These are phyloP conservation scores for Avena insularis DNA, from an alignment of 176 grass and related monocot genomes.

Conservation along the genomic window DNA sequence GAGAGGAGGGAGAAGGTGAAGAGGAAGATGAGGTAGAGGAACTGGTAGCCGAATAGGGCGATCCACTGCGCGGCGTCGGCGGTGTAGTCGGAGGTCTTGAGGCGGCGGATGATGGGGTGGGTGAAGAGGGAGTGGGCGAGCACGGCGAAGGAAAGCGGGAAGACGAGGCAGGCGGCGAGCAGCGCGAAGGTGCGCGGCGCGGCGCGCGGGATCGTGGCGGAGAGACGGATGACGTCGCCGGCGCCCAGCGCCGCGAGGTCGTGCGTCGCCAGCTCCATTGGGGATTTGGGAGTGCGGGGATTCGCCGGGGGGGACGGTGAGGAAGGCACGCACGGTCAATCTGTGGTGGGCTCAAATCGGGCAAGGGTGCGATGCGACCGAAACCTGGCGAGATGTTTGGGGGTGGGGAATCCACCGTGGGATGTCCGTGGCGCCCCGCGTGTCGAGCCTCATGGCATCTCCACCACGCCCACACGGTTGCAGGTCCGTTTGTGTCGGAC, in stretches of 20 bases:
- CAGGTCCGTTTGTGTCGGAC: too few relatives aligned
- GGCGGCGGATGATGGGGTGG: conserved; percentile 76
- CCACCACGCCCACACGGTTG: too few relatives aligned
- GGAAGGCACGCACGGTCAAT: background rate
- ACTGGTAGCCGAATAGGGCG: conserved; percentile 74
- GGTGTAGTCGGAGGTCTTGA: conserved; percentile 36
- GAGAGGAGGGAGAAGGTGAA: conserved; percentile 97
- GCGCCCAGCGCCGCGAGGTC: conserved; percentile 69
- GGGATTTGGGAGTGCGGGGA: background rate
- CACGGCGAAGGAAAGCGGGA: conserved; percentile 89
- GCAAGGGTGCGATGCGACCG: too few relatives aligned
- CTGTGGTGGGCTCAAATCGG: background rate
- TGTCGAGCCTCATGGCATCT: background rate
- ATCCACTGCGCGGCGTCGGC: conserved; percentile 51
- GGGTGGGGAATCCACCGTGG: background rate
- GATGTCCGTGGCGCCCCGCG: background rate
- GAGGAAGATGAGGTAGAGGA: conserved; percentile 88
- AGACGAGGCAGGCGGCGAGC: conserved; percentile 79
- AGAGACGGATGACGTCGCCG: conserved; percentile 67
- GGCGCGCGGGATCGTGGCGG: conserved; percentile 68
- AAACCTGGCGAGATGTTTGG: background rate
- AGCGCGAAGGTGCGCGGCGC: conserved; percentile 83
- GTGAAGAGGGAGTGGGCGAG: conserved; percentile 96
- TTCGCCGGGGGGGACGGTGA: background rate
- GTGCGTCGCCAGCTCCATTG: conserved; percentile 58